Conservation (phyloP, 2,329 filamentous ascomycete genomes). For the Phoma sp. region DNA sequence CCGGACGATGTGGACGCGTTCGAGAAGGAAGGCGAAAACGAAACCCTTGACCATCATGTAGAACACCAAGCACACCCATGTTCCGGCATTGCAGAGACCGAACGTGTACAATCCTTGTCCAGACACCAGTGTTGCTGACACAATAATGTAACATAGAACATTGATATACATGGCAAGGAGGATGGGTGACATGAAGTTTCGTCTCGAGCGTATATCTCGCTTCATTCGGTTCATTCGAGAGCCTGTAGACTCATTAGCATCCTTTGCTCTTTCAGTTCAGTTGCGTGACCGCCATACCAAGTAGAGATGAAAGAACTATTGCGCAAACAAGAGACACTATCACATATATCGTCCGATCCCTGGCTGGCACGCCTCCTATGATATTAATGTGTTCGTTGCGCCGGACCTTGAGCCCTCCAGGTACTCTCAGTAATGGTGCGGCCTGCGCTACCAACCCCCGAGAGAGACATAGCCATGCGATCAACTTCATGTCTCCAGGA, state of each 20-base stretch:
- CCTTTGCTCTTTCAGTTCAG: too few relatives aligned
- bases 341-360: conserved; percentile 21
- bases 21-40: conserved; percentile 50
- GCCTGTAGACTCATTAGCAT: conserved; percentile 4
- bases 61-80: conserved; percentile 49
- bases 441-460: conserved; percentile 1
- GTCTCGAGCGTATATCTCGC: conserved; percentile 15
- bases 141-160: conserved; percentile 27
- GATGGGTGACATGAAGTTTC: conserved; percentile 26
- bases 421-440: conserved; percentile 4
- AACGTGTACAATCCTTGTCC: conserved; percentile 38
- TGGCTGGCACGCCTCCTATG: conserved; percentile 19
- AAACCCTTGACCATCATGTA: conserved; percentile 44
- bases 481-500: neutral
- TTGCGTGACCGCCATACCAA: conserved; percentile 17
- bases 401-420: neutral
- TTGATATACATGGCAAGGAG: conserved; percentile 26
- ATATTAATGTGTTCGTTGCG: conserved; percentile 14
- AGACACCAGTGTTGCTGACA: conserved; percentile 33
- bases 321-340: conserved; percentile 20
- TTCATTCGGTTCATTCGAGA: conserved; percentile 19
- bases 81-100: conserved; percentile 38
- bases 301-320: conserved; percentile 20
- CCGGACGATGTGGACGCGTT: conserved; percentile 49
- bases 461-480: conserved; percentile 2